Evolutionary conservation across 768 basidiomycete species (phyloP), one percentile per base, ranked within the genome.

Genomic region (Phaffia australis): DNA sequence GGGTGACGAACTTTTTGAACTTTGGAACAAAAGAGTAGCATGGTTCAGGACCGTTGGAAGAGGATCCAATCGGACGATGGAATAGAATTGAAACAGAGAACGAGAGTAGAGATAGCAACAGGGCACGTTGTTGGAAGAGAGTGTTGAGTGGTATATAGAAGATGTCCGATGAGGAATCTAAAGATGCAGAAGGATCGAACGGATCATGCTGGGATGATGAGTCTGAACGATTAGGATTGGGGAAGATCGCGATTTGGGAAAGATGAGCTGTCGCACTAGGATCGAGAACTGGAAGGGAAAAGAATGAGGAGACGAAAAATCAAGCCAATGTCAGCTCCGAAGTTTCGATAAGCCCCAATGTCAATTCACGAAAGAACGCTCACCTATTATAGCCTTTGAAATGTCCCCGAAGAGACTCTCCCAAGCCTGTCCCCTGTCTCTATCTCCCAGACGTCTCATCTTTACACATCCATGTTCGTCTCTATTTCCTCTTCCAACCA

Each of bases 81-180:
- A n/a, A 49, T 30, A 66, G 51, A 5, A 66, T 51, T 3, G 51
- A 21, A 15, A 30, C 6, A n/a, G 47, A 46, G 47, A 67, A 67
- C 18, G 66, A 61, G 42, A 67, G 42, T 7, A 67, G 46, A n/a
- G 52, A 23, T 19, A 54, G 59, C 14, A 67, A 35, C 14, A 67
- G 66, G 4, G 66, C 50, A 19, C 59, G 66, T 16, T 60, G 52
- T 29, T 52, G 60, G 2, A 50, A 21, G 30, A 60, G 66, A 29
- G 54, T 48, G 46, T 32, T 5, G 19, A 67, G 58, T 6, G 30
- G 29, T 21, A 49, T 48, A 1, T 15, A 15, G 56, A 65, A 65
- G 23, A 56, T 55, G 42, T 65, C 64, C 4, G 58, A 46, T 42
- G 35, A 42, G 5, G 30, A 19, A 48, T 56, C 54, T 19, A 56